These are phyloP conservation scores for Carallia brachiata DNA, from an alignment of 345 rosid species.

Conservation along the genomic window DNA sequence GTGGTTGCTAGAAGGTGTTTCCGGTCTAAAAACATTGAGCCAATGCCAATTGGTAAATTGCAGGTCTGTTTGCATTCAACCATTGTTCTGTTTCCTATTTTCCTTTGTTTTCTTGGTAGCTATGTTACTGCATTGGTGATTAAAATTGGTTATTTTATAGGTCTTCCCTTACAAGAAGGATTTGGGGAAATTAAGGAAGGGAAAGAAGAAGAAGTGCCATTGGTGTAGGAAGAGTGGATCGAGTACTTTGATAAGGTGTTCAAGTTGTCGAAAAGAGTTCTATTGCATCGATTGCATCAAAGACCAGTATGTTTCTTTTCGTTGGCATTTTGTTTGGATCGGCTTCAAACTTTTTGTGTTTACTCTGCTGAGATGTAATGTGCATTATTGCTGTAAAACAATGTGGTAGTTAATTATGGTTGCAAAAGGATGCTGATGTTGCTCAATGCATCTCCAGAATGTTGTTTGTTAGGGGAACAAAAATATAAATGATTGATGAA, in stretches of 20 bases:
- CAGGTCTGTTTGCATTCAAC: slow-evolving; percentile 40
- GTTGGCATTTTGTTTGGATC: neutral
- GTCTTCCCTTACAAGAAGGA: slow-evolving; percentile 58
- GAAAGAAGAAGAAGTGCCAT: slow-evolving; percentile 76
- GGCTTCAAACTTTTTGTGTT: neutral
- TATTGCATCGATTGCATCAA: slow-evolving; percentile 73
- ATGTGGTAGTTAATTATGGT: too few species aligned
- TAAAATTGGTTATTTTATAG: slow-evolving; percentile 24
- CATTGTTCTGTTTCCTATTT: neutral
- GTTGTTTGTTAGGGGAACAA: too few species aligned
- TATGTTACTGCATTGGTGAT: too few species aligned
- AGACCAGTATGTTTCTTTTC: slow-evolving; percentile 45
- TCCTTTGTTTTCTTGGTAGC: neutral
- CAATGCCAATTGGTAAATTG: slow-evolving; percentile 58
- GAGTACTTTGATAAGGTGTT: slow-evolving; percentile 59
- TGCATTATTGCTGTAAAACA: too few species aligned
- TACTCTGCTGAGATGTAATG: neutral
- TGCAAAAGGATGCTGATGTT: neutral
- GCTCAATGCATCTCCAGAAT: neutral
- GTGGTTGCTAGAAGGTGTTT: slow-evolving; percentile 50
- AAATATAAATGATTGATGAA: too few species aligned
- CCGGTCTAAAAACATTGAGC: slow-evolving; percentile 87
- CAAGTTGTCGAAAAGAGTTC: slow-evolving; percentile 60
- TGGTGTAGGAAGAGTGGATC: slow-evolving; percentile 69
- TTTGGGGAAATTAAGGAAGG: slow-evolving; percentile 47